Evolutionary conservation across 768 basidiomycete species (phyloP).

Genomic region (Obba rivulosa): DNA sequence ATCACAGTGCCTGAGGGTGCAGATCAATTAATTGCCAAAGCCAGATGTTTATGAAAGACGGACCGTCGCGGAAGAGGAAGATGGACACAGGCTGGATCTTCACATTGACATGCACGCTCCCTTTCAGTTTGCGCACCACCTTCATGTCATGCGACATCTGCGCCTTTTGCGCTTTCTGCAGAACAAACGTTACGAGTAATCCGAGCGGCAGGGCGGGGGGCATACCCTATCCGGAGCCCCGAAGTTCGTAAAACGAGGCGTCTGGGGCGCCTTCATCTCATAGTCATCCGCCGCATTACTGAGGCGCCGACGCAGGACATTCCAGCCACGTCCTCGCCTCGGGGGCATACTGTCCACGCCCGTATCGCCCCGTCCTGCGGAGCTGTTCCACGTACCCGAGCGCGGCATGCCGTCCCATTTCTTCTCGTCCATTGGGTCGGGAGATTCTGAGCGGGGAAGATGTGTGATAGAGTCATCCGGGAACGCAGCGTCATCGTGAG

Average conservation of each 20-base stretch:
- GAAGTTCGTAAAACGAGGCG: too few species aligned
- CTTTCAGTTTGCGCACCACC: slow-evolving; percentile 31
- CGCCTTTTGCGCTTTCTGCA: not conserved
- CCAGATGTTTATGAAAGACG: slow-evolving; percentile 7
- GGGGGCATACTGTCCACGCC: too few species aligned
- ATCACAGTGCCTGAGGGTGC: slow-evolving; percentile 51
- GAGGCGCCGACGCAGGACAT: not conserved
- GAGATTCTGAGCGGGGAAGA: slow-evolving; percentile 23
- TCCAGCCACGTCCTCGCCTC: not conserved
- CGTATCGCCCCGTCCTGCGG: too few species aligned
- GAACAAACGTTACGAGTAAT: too few species aligned
- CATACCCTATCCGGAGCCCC: too few species aligned
- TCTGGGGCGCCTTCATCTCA: too few species aligned
- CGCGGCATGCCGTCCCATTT: too few species aligned
- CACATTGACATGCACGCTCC: slow-evolving; percentile 50
- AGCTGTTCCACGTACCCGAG: too few species aligned
- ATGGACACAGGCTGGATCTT: slow-evolving; percentile 57
- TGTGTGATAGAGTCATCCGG: not conserved
- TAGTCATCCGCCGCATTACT: not conserved
- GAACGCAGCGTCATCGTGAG: slow-evolving; percentile 6
- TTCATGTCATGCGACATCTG: slow-evolving; percentile 14
- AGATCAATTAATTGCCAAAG: not conserved
- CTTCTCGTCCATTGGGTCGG: slow-evolving; percentile 9
- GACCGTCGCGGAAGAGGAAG: slow-evolving; percentile 60
- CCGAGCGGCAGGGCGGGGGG: too few species aligned